Evolutionary conservation across 305 asterid genomes (phyloP).

Genomic region (Solanum chacoense): DNA sequence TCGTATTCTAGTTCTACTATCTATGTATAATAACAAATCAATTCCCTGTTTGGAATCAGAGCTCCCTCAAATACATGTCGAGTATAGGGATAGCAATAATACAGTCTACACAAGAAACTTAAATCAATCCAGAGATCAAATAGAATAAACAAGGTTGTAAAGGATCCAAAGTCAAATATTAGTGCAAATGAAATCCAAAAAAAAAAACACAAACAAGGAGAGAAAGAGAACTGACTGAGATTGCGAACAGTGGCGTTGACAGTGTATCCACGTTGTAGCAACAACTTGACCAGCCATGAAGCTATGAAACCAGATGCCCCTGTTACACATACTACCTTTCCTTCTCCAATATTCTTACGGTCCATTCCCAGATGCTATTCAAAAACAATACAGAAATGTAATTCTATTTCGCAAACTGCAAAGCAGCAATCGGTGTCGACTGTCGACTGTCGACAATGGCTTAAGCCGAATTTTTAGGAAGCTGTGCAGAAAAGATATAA

Average conservation of each 20-base stretch:
- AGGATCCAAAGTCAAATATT: background rate
- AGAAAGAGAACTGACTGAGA: background rate
- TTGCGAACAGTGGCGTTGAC: background rate
- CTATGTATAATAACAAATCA: background rate
- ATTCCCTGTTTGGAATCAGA: background rate
- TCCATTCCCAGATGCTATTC: background rate
- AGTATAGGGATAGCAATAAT: background rate
- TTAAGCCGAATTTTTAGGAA: too few species aligned
- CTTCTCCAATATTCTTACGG: background rate
- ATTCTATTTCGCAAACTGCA: too few species aligned
- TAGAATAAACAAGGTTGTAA: background rate
- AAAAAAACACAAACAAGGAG: background rate
- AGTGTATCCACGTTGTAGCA: background rate
- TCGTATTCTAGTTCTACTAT: background rate
- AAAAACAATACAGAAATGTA: background rate
- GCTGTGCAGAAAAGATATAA: too few species aligned
- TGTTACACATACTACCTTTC: slow-evolving; percentile 27
- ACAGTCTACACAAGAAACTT: background rate
- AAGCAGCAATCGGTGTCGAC: too few species aligned
- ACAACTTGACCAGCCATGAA: slow-evolving; percentile 3
- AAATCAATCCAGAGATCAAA: background rate
- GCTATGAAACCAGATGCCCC: slow-evolving; percentile 33
- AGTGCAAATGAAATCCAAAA: background rate
- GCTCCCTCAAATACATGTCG: background rate
- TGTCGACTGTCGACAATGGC: too few species aligned